These are phyloP conservation scores for Erodium trifolium DNA, from an alignment of 441 rosid species.

Conservation along the genomic window DNA sequence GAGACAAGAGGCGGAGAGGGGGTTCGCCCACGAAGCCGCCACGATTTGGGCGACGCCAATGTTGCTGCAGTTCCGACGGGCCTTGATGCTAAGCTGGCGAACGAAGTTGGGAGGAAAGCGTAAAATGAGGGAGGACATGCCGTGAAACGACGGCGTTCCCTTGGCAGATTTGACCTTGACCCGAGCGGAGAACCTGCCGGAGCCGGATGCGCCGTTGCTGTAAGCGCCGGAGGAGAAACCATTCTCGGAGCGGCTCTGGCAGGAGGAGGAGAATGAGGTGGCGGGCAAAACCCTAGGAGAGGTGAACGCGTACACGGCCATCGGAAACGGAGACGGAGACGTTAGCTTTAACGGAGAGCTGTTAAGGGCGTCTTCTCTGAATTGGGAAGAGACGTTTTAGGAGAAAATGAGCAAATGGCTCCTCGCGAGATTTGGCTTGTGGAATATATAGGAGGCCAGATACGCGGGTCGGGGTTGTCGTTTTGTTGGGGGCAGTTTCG, in stretches of 20 bases:
- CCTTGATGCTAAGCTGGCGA: conserved; percentile 89
- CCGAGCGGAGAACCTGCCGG: no score
- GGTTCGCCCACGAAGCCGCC: conserved; percentile 88
- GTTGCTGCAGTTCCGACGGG: conserved; percentile 92
- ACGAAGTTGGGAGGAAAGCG: conserved; percentile 89
- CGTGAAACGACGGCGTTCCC: conserved; percentile 26
- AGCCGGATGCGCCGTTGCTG: no score
- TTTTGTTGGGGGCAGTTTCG: no score
- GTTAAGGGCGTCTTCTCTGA: not conserved
- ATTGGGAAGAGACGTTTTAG: no score
- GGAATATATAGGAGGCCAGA: no score
- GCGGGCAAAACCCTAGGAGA: not conserved
- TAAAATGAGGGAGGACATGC: conserved; percentile 57
- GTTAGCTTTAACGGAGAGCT: not conserved
- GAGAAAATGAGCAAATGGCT: not conserved
- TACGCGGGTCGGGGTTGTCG: no score
- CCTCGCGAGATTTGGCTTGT: not conserved
- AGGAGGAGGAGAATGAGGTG: not conserved
- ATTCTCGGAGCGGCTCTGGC: not conserved
- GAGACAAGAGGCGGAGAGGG: conserved; percentile 26
- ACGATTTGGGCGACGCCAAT: conserved; percentile 95
- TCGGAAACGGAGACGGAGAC: not conserved
- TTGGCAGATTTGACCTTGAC: not conserved
- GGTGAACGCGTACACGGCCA: not conserved
- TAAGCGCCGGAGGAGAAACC: conserved; percentile 7